phyloP scores from a whole-genome alignment of 1,139 yeast species.

The Yamadazyma mexicana region DNA sequence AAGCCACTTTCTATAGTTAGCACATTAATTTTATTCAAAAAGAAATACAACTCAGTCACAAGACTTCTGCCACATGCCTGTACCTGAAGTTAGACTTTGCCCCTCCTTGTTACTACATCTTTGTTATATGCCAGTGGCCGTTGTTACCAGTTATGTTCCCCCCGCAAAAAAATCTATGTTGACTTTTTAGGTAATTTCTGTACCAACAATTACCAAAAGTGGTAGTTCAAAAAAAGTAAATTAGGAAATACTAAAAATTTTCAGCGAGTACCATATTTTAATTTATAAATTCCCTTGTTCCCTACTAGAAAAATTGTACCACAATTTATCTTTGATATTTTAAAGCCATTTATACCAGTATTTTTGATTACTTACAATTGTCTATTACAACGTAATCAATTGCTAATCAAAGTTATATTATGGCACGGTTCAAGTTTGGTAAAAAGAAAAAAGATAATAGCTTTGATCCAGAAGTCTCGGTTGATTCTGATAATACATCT shows the following conservation, averaged over 20 bases:
- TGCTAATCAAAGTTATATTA: not conserved
- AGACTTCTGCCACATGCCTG: too few relatives aligned
- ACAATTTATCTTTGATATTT: too few relatives aligned
- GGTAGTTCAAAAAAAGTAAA: conserved; percentile 4
- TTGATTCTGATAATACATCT: conserved; percentile 5
- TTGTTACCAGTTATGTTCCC: not conserved
- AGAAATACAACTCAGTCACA: too few relatives aligned
- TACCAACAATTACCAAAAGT: conserved; percentile 8
- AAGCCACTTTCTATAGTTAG: too few relatives aligned
- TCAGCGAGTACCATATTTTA: not conserved
- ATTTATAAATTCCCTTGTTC: not conserved
- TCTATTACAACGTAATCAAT: too few relatives aligned
- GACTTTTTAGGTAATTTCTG: not conserved
- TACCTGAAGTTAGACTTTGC: too few relatives aligned
- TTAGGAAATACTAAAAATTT: conserved; percentile 2
- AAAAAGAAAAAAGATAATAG: conserved; percentile 12
- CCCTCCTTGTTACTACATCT: too few relatives aligned
- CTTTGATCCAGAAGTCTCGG: conserved; percentile 12
- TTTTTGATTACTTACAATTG: too few relatives aligned
- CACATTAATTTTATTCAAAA: too few relatives aligned
- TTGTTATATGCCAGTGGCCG: too few relatives aligned
- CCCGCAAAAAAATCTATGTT: not conserved
- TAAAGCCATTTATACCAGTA: too few relatives aligned
- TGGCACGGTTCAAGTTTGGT: conserved; percentile 20
- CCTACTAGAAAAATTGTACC: not conserved